These are phyloP conservation scores for Porcisia hertigi DNA, from an alignment of 208 protist species.

Conservation along the genomic window DNA sequence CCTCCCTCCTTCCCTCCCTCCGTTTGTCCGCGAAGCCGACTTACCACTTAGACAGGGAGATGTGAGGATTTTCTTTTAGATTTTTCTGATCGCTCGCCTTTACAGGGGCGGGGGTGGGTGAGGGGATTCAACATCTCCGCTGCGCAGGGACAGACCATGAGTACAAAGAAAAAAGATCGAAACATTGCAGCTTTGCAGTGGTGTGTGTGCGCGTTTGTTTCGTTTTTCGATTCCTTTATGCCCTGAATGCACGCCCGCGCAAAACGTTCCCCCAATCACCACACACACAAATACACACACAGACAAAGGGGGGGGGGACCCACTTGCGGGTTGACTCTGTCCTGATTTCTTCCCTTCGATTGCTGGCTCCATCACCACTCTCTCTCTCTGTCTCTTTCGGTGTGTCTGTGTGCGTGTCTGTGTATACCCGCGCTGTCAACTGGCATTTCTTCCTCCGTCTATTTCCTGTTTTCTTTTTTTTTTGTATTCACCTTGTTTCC, in stretches of 20 bases:
- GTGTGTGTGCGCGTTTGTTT: no score
- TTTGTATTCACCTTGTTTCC: background rate
- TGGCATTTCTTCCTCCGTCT: background rate
- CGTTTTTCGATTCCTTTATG: background rate
- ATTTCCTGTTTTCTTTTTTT: background rate
- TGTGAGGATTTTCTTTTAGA: background rate
- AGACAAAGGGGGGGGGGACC: no score
- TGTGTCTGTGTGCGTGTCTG: background rate
- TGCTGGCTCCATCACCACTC: background rate
- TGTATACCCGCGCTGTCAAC: no score
- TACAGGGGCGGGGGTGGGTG: no score
- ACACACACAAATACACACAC: background rate
- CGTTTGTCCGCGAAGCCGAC: background rate
- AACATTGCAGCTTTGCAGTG: background rate
- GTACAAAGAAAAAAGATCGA: background rate
- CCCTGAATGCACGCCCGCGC: background rate
- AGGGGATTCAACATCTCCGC: no score
- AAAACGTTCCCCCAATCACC: no score
- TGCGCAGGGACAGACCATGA: background rate
- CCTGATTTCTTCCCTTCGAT: background rate
- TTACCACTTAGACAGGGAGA: no score
- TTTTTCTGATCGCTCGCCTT: no score
- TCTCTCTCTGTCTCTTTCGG: background rate
- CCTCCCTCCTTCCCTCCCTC: background rate
- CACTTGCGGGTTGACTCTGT: background rate